Base-by-base conservation (phyloP, 2,329 filamentous ascomycete species). In the Dothideomycetes sp. region DNA sequence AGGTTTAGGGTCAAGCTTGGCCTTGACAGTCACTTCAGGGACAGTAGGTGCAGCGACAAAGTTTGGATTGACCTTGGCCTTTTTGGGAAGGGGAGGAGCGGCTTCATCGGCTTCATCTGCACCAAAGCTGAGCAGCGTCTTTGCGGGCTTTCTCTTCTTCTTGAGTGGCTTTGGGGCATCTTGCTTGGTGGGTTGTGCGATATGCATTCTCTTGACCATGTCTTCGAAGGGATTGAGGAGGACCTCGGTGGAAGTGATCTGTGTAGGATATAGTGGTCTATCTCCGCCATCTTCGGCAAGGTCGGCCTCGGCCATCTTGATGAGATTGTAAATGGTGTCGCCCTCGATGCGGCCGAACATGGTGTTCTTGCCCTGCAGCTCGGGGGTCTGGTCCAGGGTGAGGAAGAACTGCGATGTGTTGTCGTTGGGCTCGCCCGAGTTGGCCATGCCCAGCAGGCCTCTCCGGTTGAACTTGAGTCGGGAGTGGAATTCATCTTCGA, bases 371-470 rank as follows among this genome's bases (percentile, higher is more conserved):
- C 81, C 83, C 50, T 82, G 85, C 53, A 98, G 60, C 66, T 96
- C 87, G 18, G 86, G 79, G 17, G 88, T 87, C 40, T 70, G 69
- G 47, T 78, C 87, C 38, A 98, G 64, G 0, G 91, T 96, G 45
- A 98, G 80, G 66, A 98, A 98, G 69, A 96, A 96, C 61, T 98
- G 91, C 59, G 86, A 94, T 24, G 86, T 84, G 64, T 96, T 96
- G 40, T 84, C 84, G 53, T 88, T 72, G 19, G 74, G 73, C 37
- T 65, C 66, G 34, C 87, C 81, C 45, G 84, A 81, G 60, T 96
- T 96, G 19, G 91, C 91, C 87, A 96, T 95, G n/a, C 84, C 91
- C 51, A 98, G 63, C 51, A 96, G 64, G 0, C 91, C 91, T 44
- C 91, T 73, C 35, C 91, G 73, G 52, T 93, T 96, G 69, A 91